phyloP scores from a whole-genome alignment of 345 rosid genomes.

The Lepidium africanum region DNA sequence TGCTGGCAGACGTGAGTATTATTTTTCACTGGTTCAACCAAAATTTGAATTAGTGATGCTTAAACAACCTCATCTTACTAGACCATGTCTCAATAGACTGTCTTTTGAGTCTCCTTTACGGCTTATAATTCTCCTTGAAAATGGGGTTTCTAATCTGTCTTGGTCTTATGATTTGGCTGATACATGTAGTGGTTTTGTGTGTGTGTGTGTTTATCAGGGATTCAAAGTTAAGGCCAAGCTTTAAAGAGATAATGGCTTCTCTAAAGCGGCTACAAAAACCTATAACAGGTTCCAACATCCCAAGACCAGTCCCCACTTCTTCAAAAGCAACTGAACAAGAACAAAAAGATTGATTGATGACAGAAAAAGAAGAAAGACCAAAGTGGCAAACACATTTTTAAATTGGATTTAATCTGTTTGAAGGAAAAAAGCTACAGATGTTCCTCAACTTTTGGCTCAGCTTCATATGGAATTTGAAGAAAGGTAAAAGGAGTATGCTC shows the following conservation, averaged over 20 bases:
- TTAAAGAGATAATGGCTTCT: constrained; percentile 84
- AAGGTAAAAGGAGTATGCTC: not conserved
- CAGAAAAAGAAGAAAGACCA: not conserved
- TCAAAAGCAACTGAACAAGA: constrained; percentile 8
- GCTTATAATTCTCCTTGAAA: not conserved
- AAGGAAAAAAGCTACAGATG: constrained; percentile 1
- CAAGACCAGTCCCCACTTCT: constrained; percentile 33
- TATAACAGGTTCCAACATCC: constrained; percentile 37
- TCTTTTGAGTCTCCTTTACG: not conserved
- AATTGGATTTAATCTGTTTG: not conserved
- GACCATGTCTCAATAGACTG: not conserved
- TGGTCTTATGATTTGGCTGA: not conserved
- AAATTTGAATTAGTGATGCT: not conserved
- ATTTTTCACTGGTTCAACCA: not conserved
- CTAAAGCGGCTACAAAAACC: constrained; percentile 85
- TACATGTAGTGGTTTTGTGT: not conserved
- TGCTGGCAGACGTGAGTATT: constrained; percentile 95
- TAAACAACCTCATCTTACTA: not conserved
- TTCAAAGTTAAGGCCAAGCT: constrained; percentile 81
- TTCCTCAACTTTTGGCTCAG: not conserved
- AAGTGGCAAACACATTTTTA: not conserved
- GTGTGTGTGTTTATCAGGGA: constrained; percentile 41
- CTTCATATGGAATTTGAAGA: not conserved
- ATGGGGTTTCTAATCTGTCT: not conserved
- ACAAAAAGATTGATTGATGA: constrained; percentile 13